A percentile compares a stretch with the other conserved stretches of the same genome.
These are phyloP conservation scores for Priceomyces haplophilus DNA, from an alignment of 805 yeast species.

Conservation along the genomic window DNA sequence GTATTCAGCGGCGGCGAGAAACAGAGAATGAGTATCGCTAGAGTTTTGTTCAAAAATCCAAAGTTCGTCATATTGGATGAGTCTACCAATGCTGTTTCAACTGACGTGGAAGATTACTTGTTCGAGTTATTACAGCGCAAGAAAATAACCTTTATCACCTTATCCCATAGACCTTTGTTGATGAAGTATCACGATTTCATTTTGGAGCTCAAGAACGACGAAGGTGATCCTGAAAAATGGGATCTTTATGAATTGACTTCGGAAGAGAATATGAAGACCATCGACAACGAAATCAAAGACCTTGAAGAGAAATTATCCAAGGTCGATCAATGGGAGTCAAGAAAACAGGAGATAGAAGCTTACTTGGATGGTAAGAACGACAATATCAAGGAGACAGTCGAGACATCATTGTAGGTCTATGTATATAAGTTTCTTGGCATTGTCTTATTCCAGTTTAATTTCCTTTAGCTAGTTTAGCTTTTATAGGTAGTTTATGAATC, in stretches of 20 bases:
- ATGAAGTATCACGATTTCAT: constrained; percentile 81
- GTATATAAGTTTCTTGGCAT: neutral
- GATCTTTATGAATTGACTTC: constrained; percentile 60
- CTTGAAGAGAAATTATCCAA: constrained; percentile 58
- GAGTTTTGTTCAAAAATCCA: constrained; percentile 77
- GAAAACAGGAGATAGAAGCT: constrained; percentile 56
- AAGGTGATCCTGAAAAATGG: constrained; percentile 48
- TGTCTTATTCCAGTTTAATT: neutral
- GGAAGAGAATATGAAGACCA: constrained; percentile 60
- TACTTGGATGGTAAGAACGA: constrained; percentile 45
- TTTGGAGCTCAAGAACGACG: constrained; percentile 57
- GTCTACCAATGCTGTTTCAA: constrained; percentile 89
- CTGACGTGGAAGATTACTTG: constrained; percentile 83
- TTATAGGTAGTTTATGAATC: neutral
- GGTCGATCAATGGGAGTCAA: constrained; percentile 55
- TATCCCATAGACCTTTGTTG: constrained; percentile 79
- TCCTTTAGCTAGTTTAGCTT: neutral
- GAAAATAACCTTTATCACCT: constrained; percentile 73
- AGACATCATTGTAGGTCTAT: neutral
- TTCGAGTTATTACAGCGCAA: constrained; percentile 71
- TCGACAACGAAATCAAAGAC: constrained; percentile 72
- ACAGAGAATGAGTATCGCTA: constrained; percentile 85
- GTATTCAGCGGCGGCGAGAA: constrained; percentile 96
- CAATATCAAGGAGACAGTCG: constrained; percentile 8
- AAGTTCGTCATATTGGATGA: constrained; percentile 83